Conservation (phyloP, 148 eudicot genomes). For the Drosera capensis region DNA sequence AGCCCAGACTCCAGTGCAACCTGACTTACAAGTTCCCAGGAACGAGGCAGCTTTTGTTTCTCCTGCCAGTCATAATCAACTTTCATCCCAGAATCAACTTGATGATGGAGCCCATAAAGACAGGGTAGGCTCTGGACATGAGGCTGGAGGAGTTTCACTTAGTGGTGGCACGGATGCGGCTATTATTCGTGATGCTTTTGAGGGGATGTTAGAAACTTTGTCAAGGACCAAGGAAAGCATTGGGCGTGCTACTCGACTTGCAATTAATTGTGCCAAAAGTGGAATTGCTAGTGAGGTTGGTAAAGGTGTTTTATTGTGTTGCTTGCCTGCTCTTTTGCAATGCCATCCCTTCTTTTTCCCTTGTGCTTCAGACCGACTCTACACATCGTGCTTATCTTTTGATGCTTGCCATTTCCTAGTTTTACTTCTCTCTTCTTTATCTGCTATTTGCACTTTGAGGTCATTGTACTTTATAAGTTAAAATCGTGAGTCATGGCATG, state of each 20-base stretch:
- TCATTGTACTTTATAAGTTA: no score
- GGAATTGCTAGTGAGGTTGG: conserved; percentile 95
- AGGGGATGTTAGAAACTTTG: conserved; percentile 96
- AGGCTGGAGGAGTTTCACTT: conserved; percentile 38
- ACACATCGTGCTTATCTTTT: no score
- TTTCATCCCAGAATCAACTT: conserved; percentile 16
- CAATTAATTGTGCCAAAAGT: conserved; percentile 92
- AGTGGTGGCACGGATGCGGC: conserved; percentile 96
- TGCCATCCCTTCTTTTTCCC: not conserved
- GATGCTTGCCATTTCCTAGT: no score
- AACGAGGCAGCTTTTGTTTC: conserved; percentile 27
- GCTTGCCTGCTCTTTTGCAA: not conserved
- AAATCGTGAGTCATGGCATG: no score
- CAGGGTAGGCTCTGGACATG: conserved; percentile 38
- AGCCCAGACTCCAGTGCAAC: conserved; percentile 21
- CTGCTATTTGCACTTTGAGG: no score
- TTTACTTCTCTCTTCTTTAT: no score
- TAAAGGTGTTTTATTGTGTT: not conserved
- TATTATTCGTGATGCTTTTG: conserved; percentile 98
- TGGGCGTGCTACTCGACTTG: conserved; percentile 96
- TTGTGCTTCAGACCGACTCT: not conserved
- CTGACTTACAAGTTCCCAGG: conserved; percentile 24
- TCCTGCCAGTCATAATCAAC: conserved; percentile 22
- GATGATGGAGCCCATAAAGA: conserved; percentile 50
- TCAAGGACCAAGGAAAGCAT: conserved; percentile 97